Percentiles rank a stretch among this genome's conserved stretches.
Evolutionary conservation across 2,329 filamentous ascomycete genomes (phyloP).

Genomic region (Talaromyces sp.): DNA sequence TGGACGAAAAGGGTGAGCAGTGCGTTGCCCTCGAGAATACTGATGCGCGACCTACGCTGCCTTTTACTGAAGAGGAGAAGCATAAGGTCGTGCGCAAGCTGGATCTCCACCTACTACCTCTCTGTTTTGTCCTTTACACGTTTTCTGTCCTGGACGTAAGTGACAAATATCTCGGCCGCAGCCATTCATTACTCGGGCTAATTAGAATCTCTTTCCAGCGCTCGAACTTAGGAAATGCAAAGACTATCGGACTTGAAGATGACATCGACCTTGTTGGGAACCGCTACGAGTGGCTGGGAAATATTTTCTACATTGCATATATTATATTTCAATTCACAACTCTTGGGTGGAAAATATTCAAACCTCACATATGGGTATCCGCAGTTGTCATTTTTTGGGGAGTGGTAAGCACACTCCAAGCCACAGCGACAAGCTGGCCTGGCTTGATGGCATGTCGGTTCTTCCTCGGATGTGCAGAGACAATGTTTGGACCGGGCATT

Average conservation of each 20-base stretch:
- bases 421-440: slow-evolving; percentile 17
- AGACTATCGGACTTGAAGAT: slow-evolving; percentile 13
- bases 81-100: slow-evolving; percentile 7
- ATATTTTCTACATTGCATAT: slow-evolving; percentile 19
- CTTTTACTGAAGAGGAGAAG: slow-evolving; percentile 6
- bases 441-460: slow-evolving; percentile 21
- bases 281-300: slow-evolving; percentile 16
- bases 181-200: too few species aligned
- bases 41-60: not conserved
- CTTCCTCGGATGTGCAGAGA: slow-evolving; percentile 13
- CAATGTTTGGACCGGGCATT: slow-evolving; percentile 15
- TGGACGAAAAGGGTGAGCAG: not conserved
- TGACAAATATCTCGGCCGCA: not conserved
- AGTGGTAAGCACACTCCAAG: slow-evolving; percentile 20
- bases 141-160: slow-evolving; percentile 10
- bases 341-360: slow-evolving; percentile 24
- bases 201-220: not conserved
- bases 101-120: slow-evolving; percentile 18
- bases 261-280: slow-evolving; percentile 15
- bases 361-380: slow-evolving; percentile 20
- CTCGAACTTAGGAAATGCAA: slow-evolving; percentile 14
- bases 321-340: slow-evolving; percentile 21
- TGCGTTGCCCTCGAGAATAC: not conserved
- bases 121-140: slow-evolving; percentile 5
- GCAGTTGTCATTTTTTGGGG: slow-evolving; percentile 21